Conservation (phyloP, 2,329 filamentous ascomycete species). For the Curvularia spicifera region DNA sequence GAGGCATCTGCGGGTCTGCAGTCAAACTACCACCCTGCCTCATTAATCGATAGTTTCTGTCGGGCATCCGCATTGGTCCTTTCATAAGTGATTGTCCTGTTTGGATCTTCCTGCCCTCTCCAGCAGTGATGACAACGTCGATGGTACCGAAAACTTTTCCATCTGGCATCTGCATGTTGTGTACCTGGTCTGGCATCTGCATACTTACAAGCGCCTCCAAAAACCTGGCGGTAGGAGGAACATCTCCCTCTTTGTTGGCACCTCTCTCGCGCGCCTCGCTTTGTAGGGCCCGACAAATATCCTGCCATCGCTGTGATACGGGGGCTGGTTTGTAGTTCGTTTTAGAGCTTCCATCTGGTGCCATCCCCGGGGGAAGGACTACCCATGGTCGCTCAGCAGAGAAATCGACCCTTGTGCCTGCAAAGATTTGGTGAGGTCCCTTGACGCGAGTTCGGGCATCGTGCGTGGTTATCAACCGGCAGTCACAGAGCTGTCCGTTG, state of each 20-base stretch:
- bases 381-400: constrained; percentile 56
- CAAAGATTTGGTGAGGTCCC: constrained; percentile 41
- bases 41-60: constrained; percentile 24
- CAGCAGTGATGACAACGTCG: constrained; percentile 48
- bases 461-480: constrained; percentile 33
- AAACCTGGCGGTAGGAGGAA: constrained; percentile 48
- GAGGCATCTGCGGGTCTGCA: neutral
- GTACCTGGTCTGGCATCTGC: constrained; percentile 46
- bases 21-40: neutral
- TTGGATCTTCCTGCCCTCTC: constrained; percentile 36
- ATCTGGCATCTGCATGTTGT: constrained; percentile 38
- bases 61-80: constrained; percentile 31
- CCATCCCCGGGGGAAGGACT: constrained; percentile 40
- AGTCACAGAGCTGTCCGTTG: constrained; percentile 54
- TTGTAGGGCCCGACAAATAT: constrained; percentile 39
- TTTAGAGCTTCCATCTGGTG: constrained; percentile 29
- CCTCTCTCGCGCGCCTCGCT: constrained; percentile 48
- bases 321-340: constrained; percentile 12
- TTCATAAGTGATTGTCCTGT: constrained; percentile 30
- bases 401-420: constrained; percentile 49
- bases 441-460: constrained; percentile 29
- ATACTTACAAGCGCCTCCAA: constrained; percentile 49
- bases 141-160: constrained; percentile 46
- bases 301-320: constrained; percentile 44
- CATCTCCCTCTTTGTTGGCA: constrained; percentile 37